phyloP scores from a whole-genome alignment of 108 stramenopile species.

The Skeletonema potamos region DNA sequence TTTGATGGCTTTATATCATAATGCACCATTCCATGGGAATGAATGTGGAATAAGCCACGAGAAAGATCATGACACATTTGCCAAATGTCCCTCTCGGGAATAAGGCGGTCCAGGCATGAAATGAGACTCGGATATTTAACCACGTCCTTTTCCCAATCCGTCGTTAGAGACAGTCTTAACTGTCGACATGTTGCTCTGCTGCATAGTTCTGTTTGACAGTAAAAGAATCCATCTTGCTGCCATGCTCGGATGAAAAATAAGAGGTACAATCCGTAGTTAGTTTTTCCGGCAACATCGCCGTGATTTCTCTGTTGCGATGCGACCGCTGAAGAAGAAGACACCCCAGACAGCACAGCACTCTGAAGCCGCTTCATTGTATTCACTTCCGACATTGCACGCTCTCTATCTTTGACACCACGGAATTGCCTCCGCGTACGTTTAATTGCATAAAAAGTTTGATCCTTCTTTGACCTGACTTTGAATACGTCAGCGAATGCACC shows the following conservation, averaged over 20 bases:
- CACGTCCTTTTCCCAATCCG: slow-evolving; percentile 54
- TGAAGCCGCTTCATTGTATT: slow-evolving; percentile 82
- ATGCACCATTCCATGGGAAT: slow-evolving; percentile 77
- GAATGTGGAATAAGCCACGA: slow-evolving; percentile 79
- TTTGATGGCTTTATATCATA: slow-evolving; percentile 88
- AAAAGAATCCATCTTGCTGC: slow-evolving; percentile 85
- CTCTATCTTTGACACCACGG: slow-evolving; percentile 78
- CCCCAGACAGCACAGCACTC: slow-evolving; percentile 29
- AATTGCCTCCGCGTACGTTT: slow-evolving; percentile 81
- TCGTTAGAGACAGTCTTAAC: slow-evolving; percentile 60
- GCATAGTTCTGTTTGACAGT: slow-evolving; percentile 83
- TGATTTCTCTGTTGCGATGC: slow-evolving; percentile 2
- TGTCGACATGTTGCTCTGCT: slow-evolving; percentile 79
- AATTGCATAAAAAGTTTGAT: slow-evolving; percentile 67
- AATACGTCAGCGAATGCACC: slow-evolving; percentile 85
- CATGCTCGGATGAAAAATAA: slow-evolving; percentile 83
- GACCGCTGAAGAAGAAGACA: slow-evolving; percentile 6
- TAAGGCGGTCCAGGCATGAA: slow-evolving; percentile 57
- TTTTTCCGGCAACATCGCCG: slow-evolving; percentile 17
- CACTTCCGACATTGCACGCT: slow-evolving; percentile 75
- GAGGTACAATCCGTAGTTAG: slow-evolving; percentile 66
- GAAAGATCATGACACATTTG: slow-evolving; percentile 84
- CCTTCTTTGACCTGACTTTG: slow-evolving; percentile 72
- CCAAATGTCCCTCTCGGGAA: slow-evolving; percentile 75
- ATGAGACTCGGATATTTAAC: slow-evolving; percentile 66